phyloP scores from a whole-genome alignment of 2,329 filamentous ascomycete species.

The Neofusicoccum parvum region DNA sequence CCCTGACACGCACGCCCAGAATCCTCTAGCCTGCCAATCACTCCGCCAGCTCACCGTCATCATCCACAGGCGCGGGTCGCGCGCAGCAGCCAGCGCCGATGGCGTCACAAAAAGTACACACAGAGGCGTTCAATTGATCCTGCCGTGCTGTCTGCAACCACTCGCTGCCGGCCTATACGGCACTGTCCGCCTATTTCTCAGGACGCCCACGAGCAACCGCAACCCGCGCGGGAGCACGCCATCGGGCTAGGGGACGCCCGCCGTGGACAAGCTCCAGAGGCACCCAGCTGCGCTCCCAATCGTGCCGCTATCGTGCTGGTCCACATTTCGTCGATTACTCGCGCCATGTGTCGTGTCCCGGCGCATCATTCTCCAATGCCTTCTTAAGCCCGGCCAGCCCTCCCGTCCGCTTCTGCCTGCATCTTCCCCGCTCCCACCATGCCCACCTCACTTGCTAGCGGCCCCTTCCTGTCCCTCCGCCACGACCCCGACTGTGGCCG shows the following conservation, averaged over 20 bases:
- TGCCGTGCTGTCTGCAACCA: not conserved
- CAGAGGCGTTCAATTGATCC: not conserved
- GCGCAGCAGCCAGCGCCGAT: not conserved
- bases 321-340: not conserved
- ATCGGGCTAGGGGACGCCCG: not conserved
- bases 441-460: constrained; percentile 10
- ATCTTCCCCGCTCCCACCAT: not conserved
- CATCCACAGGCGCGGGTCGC: constrained; percentile 24
- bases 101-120: not conserved
- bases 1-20: not conserved
- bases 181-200: not conserved
- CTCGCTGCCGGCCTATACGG: not conserved
- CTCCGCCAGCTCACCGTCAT: not conserved
- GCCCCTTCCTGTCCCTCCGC: constrained; percentile 16
- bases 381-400: not conserved
- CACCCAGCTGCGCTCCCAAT: not conserved
- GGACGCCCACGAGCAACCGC: constrained; percentile 71
- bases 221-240: constrained; percentile 43
- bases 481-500: constrained; percentile 1
- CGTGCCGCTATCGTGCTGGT: not conserved
- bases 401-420: not conserved
- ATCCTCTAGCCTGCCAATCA: not conserved
- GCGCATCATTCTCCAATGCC: not conserved
- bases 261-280: not conserved
- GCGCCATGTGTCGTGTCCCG: constrained; percentile 1